Base-by-base conservation (phyloP, 371 early-diverging fungal species). In the Dichotomocladium elegans region DNA sequence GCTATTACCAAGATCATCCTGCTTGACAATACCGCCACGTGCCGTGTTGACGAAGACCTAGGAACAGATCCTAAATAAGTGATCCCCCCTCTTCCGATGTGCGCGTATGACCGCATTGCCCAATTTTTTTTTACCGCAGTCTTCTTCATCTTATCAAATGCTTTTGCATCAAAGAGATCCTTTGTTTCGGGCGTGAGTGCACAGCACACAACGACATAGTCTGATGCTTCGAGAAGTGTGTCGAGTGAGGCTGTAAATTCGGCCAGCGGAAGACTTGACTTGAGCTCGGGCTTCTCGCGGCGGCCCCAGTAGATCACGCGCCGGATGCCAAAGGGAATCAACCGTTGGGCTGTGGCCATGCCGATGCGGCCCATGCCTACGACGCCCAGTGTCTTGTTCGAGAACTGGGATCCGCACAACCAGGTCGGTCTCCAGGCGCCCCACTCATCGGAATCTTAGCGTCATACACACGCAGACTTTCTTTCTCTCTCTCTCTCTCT, bases 291-390 rank as follows among this genome's bases (percentile, higher is more conserved):
- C 44, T 79, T 79, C n/a, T 60, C 62, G 2, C 61, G 42, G 3
- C 79, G 74, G 4, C 79, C 77, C 43, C 71, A 64, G 37, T 85
- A 91, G 19, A 90, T 30, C 22, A 87, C 58, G 4, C 69, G 67
- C 9, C 58, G 48, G 2, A 87, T 68, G 1, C 86, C 85, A 68
- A 94, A 93, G 1, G 88, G 84, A 21, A 68, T 63, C 14, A 95
- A 63, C 8, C 93, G 72, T 25, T 73, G 60, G 7, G 84, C 87
- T 8, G 89, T 86, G 0, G 90, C 93, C 29, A 66, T 63, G 9
- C 95, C 95, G 51, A 94, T 93, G 26, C 93, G 79, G 0, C 95
- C 95, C 33, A 92, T 55, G 0, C 95, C 95, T 24, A 93, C 80
- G 42, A 95, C 78, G 0, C 94, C 95, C 15, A 93, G 65, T 1